phyloP scores from a whole-genome alignment of 176 grass and related monocot genomes.

The Lolium rigidum region DNA sequence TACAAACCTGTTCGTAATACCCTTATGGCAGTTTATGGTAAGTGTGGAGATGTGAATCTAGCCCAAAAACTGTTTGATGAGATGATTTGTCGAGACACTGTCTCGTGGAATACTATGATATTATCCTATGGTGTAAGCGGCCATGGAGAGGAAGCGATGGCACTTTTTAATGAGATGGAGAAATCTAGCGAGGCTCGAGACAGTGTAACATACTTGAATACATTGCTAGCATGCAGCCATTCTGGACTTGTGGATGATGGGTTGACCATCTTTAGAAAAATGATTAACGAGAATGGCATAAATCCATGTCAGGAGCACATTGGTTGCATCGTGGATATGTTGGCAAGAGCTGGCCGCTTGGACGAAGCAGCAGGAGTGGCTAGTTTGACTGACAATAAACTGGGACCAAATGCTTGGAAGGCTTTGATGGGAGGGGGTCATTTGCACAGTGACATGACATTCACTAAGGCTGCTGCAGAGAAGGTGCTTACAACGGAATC shows the following conservation, averaged over 20 bases:
- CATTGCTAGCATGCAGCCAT: conserved; percentile 75
- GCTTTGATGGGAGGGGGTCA: conserved; percentile 66
- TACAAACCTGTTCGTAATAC: conserved; percentile 60
- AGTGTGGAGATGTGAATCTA: conserved; percentile 63
- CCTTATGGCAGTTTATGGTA: conserved; percentile 78
- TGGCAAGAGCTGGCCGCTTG: conserved; percentile 76
- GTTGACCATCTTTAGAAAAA: conserved; percentile 60
- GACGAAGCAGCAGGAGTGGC: conserved; percentile 55
- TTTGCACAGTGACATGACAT: conserved; percentile 53
- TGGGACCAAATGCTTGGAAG: conserved; percentile 63
- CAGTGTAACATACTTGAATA: conserved; percentile 71
- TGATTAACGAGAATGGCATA: conserved; percentile 57
- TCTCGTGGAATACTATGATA: conserved; percentile 85
- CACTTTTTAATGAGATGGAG: conserved; percentile 64
- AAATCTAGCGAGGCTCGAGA: conserved; percentile 52
- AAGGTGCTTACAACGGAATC: conserved; percentile 57
- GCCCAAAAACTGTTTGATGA: conserved; percentile 66
- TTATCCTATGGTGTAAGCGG: conserved; percentile 74
- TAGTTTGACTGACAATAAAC: conserved; percentile 48
- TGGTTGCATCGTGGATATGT: conserved; percentile 75
- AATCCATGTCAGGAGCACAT: conserved; percentile 56
- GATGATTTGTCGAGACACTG: conserved; percentile 52
- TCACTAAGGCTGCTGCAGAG: conserved; percentile 56
- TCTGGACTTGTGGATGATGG: conserved; percentile 66
- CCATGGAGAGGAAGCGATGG: conserved; percentile 59